phyloP scores from a whole-genome alignment of 768 basidiomycete genomes.

The Amanita fuliginea region DNA sequence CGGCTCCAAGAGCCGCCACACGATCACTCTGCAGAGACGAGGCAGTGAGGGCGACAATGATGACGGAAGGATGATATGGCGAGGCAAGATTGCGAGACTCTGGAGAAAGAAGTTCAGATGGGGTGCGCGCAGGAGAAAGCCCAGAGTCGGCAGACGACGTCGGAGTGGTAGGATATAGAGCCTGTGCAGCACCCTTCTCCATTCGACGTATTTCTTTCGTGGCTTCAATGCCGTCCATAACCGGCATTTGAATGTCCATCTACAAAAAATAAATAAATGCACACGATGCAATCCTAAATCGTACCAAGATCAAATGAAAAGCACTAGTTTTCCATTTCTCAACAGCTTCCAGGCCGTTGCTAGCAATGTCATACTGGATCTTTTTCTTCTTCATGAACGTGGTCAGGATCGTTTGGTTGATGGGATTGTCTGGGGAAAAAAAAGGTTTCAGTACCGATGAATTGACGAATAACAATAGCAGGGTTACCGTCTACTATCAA shows the following conservation, averaged over 20 bases:
- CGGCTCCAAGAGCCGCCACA: constrained; percentile 93
- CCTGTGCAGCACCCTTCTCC: constrained; percentile 57
- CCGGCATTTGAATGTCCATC: constrained; percentile 99
- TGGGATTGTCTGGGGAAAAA: constrained; percentile 88
- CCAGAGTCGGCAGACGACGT: constrained; percentile 50
- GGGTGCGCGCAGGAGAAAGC: constrained; percentile 25
- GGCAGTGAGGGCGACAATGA: constrained; percentile 98
- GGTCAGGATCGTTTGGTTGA: constrained; percentile 96
- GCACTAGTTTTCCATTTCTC: constrained; percentile 88
- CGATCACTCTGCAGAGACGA: constrained; percentile 93
- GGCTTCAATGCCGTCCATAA: constrained; percentile 97
- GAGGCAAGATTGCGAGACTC: constrained; percentile 40
- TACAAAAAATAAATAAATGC: constrained; percentile 19
- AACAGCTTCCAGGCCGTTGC: constrained; percentile 92
- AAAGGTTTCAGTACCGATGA: constrained; percentile 7
- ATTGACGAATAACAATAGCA: background rate
- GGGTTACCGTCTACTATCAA: constrained; percentile 91
- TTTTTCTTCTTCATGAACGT: constrained; percentile 95
- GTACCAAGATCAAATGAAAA: constrained; percentile 91
- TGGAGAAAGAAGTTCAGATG: constrained; percentile 39
- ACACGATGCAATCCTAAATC: constrained; percentile 15
- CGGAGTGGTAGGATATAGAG: constrained; percentile 50
- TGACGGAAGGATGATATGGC: constrained; percentile 86
- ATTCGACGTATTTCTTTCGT: constrained; percentile 90
- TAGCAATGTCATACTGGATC: constrained; percentile 91